A percentile compares a stretch with the other conserved stretches of the same genome.
phyloP scores from a whole-genome alignment of 1,284 basidiomycete species.

The Phellopilus nigrolimitatus region DNA sequence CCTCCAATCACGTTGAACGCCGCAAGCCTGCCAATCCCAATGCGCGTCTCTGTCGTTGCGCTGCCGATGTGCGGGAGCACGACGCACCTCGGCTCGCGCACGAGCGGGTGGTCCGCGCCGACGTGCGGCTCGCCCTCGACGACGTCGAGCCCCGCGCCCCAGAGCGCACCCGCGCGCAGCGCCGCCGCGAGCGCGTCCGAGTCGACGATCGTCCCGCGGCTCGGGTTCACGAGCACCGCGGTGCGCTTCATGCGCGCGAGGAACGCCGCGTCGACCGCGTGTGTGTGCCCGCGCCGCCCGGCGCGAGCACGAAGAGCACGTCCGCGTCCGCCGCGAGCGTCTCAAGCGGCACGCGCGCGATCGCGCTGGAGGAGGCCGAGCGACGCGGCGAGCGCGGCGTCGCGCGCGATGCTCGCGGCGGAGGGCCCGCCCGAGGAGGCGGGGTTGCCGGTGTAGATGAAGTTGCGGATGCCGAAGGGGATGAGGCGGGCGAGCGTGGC shows the following conservation, averaged over 20 bases:
- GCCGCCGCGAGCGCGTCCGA: constrained; percentile 84
- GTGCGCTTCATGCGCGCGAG: constrained; percentile 81
- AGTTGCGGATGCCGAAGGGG: constrained; percentile 71
- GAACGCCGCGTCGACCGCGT: constrained; percentile 71
- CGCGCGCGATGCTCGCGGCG: constrained; percentile 35
- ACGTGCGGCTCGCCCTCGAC: constrained; percentile 90
- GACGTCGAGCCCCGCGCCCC: constrained; percentile 91
- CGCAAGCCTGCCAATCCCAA: constrained; percentile 76
- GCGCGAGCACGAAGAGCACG: constrained; percentile 80
- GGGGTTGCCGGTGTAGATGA: constrained; percentile 60
- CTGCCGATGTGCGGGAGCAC: constrained; percentile 89
- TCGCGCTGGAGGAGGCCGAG: constrained; percentile 41
- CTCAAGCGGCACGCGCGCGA: constrained; percentile 56
- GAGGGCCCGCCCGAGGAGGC: constrained; percentile 32
- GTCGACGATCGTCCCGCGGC: constrained; percentile 82
- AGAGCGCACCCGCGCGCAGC: constrained; percentile 72
- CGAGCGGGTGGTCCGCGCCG: constrained; percentile 68
- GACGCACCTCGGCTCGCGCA: constrained; percentile 70
- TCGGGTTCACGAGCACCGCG: constrained; percentile 76
- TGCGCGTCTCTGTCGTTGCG: constrained; percentile 81
- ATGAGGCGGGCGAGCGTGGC: constrained; percentile 72
- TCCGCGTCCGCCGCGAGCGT: constrained; percentile 74
- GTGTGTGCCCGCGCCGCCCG: constrained; percentile 71
- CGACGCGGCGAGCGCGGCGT: constrained; percentile 49
- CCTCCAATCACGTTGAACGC: constrained; percentile 62